phyloP scores from a whole-genome alignment of 2,329 filamentous ascomycete genomes.

The Alternaria alternata region DNA sequence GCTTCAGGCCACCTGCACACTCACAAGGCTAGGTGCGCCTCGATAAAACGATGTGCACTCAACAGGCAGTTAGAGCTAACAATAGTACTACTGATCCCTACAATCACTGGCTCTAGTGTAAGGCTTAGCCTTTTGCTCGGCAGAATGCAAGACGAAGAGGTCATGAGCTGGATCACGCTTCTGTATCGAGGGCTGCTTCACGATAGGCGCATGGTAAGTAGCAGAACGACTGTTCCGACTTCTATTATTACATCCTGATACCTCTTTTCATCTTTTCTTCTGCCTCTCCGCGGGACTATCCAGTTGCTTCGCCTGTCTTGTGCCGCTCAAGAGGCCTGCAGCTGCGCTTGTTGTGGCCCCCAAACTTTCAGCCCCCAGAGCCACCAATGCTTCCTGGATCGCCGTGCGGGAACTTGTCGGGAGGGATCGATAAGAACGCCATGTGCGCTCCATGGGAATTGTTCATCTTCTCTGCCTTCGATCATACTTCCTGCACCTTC shows the following conservation, averaged over 20 bases:
- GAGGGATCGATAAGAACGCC: conserved; percentile 2
- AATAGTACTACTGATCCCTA: conserved; percentile 11
- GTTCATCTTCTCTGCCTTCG: not conserved
- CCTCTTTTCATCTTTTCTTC: not conserved
- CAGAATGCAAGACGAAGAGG: not conserved
- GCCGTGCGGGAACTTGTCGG: not conserved
- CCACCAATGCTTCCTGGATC: conserved; percentile 11
- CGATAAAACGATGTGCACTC: conserved; percentile 7
- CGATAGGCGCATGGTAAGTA: not conserved
- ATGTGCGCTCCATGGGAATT: not conserved
- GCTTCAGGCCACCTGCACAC: not conserved
- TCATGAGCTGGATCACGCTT: not conserved
- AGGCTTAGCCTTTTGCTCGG: not conserved
- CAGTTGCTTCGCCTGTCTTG: conserved; percentile 1
- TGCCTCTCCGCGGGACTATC: not conserved
- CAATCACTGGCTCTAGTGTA: not conserved
- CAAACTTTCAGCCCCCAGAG: conserved; percentile 20
- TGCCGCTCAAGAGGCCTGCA: conserved; percentile 1
- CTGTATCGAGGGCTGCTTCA: not conserved
- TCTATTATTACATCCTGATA: not conserved
- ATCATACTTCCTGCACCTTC: not conserved
- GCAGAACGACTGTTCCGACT: not conserved
- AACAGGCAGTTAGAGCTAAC: conserved; percentile 9
- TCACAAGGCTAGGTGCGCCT: conserved; percentile 6
- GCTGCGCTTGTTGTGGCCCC: conserved; percentile 11